A percentile compares a stretch with the other conserved stretches of the same genome.
Evolutionary conservation across 495 filamentous ascomycete species (phyloP).

Genomic region (Recurvomyces mirabilis): DNA sequence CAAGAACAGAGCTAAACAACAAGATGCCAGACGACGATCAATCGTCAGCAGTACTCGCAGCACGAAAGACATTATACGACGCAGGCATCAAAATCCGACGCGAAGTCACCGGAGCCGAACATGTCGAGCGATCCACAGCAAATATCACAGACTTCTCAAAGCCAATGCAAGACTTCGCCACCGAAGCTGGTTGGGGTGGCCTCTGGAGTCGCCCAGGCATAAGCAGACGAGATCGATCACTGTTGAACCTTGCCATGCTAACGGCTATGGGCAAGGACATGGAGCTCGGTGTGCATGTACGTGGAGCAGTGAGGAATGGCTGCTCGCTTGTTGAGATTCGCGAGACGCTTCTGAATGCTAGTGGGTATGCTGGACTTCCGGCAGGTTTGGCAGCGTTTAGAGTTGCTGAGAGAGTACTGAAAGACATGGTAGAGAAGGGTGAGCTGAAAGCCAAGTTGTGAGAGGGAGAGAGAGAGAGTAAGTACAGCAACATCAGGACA

Average conservation of each 20-base stretch:
- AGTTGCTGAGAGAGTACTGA: constrained; percentile 24
- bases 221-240: constrained; percentile 39
- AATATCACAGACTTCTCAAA: constrained; percentile 36
- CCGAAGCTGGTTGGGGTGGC: constrained; percentile 43
- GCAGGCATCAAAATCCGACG: neutral
- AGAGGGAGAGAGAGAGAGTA: no score
- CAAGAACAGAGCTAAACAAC: no score
- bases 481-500: no score
- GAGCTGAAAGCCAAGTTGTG: constrained; percentile 4
- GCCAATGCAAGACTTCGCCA: constrained; percentile 42
- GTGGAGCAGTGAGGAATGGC: constrained; percentile 44
- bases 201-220: constrained; percentile 44
- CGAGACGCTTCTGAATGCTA: constrained; percentile 41
- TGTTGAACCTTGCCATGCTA: constrained; percentile 45
- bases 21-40: no score
- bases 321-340: constrained; percentile 42
- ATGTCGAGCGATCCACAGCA: constrained; percentile 28
- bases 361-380: constrained; percentile 45
- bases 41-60: no score
- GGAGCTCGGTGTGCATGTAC: constrained; percentile 41
- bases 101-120: neutral
- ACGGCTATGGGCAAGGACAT: constrained; percentile 39
- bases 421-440: constrained; percentile 22
- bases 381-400: constrained; percentile 43
- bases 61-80: neutral